These are phyloP conservation scores for Moricandia arvensis DNA, from an alignment of 345 rosid species.

Conservation along the genomic window DNA sequence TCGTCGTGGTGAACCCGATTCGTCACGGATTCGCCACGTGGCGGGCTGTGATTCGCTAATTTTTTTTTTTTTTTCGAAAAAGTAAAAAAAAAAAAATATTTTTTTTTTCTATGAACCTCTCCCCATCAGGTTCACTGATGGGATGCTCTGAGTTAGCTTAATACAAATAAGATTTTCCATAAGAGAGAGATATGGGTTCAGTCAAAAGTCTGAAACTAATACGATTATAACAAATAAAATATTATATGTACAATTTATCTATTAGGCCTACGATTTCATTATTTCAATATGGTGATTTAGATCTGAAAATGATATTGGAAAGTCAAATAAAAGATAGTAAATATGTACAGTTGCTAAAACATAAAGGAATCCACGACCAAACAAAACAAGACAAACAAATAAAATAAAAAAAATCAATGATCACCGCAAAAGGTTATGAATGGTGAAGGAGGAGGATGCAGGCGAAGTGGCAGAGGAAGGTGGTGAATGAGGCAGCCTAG, in stretches of 20 bases:
- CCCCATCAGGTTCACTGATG: too few species aligned
- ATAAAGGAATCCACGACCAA: background rate
- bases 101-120: too few species aligned
- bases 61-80: too few species aligned
- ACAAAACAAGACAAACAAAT: background rate
- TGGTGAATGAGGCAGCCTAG: constrained; percentile 40
- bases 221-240: too few species aligned
- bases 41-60: too few species aligned
- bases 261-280: background rate
- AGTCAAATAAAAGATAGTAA: background rate
- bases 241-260: background rate
- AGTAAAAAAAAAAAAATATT: too few species aligned
- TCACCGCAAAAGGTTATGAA: constrained; percentile 21
- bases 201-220: too few species aligned
- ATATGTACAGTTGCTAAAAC: background rate
- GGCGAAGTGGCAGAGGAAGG: constrained; percentile 18
- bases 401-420: background rate
- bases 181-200: too few species aligned
- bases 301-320: background rate
- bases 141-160: too few species aligned
- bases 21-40: too few species aligned
- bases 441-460: background rate
- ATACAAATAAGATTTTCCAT: too few species aligned
- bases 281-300: background rate
- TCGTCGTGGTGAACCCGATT: too few species aligned